Evolutionary conservation across 192 early-diverging fungal species (phyloP), one percentile per base, ranked within the genome.

Genomic region (Polychytrium aggregatum): DNA sequence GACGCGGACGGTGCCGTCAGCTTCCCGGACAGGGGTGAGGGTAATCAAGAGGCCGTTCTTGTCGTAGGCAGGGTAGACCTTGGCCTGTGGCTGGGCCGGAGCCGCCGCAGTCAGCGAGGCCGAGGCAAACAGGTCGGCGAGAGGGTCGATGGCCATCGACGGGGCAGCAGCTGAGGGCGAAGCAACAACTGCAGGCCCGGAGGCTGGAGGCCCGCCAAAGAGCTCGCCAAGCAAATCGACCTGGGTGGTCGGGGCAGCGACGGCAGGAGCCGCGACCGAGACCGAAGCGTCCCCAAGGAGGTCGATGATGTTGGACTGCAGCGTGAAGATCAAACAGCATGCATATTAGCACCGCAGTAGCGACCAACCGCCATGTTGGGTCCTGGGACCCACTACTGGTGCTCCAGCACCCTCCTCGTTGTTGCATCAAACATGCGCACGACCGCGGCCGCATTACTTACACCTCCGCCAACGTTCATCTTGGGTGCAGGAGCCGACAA

Each of bases 31-130:
- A 22, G 89, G 88, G 17, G 64, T 64, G 33, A 99, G 65, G 11
- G 76, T 74, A 36, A 99, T 74, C 8, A 57, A 57, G 28, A 97
- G 56, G 0, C 89, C 88, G 55, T 91, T 72, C 57, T 85, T 81
- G 41, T 74, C 70, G 61, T 92, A 95, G 1, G 81, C 81, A 16
- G 75, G 68, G 52, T 81, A 78, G 0, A 52, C 60, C 45, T 53
- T 67, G 31, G 5, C 41, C 27, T 33, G 25, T 14, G 16, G 27
- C 27, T 18, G 33, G 38, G 22, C 63, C 48, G 25, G 31, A 9
- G 38, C 13, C 40, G 20, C 22, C 20, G 24, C 30, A 48, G 42
- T 53, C 7, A 53, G 38, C 27, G 59, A 44, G 28, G 53, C 62
- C 39, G 66, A 65, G 8, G 86, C 82, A 56, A 94, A 83, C 38